Percentiles rank a stretch among this genome's conserved stretches.
Evolutionary conservation across 2,329 filamentous ascomycete species (phyloP).

Genomic region (Exophiala alcalophila): DNA sequence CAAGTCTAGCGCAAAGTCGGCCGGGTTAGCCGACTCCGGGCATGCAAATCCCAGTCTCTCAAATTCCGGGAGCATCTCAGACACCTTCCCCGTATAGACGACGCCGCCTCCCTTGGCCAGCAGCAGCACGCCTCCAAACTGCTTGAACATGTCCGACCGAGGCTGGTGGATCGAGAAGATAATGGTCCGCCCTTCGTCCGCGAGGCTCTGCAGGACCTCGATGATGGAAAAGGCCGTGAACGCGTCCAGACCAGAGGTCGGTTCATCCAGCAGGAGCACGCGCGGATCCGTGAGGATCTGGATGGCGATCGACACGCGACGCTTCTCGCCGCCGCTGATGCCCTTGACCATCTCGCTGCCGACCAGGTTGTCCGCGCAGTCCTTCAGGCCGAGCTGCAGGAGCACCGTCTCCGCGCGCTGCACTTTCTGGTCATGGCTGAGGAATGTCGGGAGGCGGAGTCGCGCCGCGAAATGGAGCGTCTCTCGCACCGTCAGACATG

Average conservation of each 20-base stretch:
- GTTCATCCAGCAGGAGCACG: conserved; percentile 79
- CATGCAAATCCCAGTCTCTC: conserved; percentile 58
- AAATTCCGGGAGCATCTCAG: conserved; percentile 62
- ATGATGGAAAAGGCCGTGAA: conserved; percentile 73
- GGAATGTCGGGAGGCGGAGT: conserved; percentile 55
- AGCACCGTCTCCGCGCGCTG: conserved; percentile 66
- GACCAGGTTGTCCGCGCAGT: conserved; percentile 68
- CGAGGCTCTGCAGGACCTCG: conserved; percentile 65
- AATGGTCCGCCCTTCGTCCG: conserved; percentile 59
- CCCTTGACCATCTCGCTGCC: conserved; percentile 81
- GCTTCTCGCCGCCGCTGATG: conserved; percentile 81
- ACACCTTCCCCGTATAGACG: conserved; percentile 68
- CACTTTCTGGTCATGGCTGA: conserved; percentile 58
- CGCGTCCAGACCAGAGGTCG: conserved; percentile 79
- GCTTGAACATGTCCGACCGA: conserved; percentile 71
- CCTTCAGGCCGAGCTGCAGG: conserved; percentile 67
- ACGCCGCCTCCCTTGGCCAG: conserved; percentile 69
- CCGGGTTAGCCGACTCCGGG: conserved; percentile 70
- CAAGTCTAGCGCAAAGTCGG: conserved; percentile 76
- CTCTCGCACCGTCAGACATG: conserved; percentile 74
- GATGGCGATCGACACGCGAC: conserved; percentile 73
- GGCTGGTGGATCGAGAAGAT: conserved; percentile 84
- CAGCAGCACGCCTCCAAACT: conserved; percentile 75
- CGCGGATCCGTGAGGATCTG: conserved; percentile 78
- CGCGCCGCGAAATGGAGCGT: conserved; percentile 75